Evolutionary conservation across 2,329 filamentous ascomycete species (phyloP).

Genomic region (Orbilia javanica): DNA sequence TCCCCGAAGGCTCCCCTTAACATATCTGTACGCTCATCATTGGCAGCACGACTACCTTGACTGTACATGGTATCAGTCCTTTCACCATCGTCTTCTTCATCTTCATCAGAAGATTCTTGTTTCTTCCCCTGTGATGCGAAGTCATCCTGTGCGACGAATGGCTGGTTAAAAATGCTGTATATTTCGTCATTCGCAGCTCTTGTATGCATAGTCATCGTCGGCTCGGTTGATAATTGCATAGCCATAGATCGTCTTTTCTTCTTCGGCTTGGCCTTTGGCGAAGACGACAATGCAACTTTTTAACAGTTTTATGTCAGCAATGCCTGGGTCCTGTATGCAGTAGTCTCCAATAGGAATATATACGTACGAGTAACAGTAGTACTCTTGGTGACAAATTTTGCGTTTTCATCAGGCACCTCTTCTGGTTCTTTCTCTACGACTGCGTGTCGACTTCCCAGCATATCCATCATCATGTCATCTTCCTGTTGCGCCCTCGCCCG

Average conservation of each 20-base stretch:
- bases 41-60: constrained; percentile 63
- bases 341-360: constrained; percentile 9
- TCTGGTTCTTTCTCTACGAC: constrained; percentile 45
- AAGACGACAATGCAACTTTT: constrained; percentile 43
- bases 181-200: constrained; percentile 96
- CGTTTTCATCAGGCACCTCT: constrained; percentile 65
- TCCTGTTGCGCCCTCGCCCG: constrained; percentile 34
- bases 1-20: constrained; percentile 47
- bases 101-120: constrained; percentile 63
- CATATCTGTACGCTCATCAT: constrained; percentile 56
- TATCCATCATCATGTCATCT: constrained; percentile 53
- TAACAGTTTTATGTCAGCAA: neutral
- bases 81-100: constrained; percentile 64
- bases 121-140: constrained; percentile 75
- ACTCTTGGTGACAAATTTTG: constrained; percentile 51
- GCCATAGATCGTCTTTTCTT: constrained; percentile 72
- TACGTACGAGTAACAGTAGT: constrained; percentile 27
- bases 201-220: constrained; percentile 98
- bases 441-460: constrained; percentile 44
- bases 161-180: constrained; percentile 95
- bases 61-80: constrained; percentile 63
- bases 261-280: constrained; percentile 73
- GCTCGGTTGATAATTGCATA: constrained; percentile 65
- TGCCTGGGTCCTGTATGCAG: neutral
- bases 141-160: constrained; percentile 69